phyloP scores from a whole-genome alignment of 208 protist species.

The Leishmania tropica region DNA sequence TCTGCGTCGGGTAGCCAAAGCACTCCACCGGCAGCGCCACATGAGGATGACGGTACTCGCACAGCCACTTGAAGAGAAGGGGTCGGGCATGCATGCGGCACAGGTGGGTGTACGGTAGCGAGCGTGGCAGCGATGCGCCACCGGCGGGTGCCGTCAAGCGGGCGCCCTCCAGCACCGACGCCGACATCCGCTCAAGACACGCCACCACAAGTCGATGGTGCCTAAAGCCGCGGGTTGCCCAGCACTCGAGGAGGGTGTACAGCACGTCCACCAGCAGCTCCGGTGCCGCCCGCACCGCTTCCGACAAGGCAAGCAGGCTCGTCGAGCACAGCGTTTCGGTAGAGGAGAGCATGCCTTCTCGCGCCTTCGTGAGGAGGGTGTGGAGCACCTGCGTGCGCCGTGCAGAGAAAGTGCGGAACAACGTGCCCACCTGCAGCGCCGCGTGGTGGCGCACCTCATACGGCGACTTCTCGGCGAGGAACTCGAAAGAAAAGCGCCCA shows the following conservation, averaged over 20 bases:
- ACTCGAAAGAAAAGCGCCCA: conserved; percentile 69
- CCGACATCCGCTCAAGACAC: conserved; percentile 54
- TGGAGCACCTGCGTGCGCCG: conserved; percentile 49
- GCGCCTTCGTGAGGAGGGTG: conserved; percentile 54
- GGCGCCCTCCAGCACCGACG: conserved; percentile 9
- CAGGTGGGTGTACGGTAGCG: conserved; percentile 27
- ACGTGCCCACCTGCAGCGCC: conserved; percentile 49
- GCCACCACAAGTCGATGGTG: conserved; percentile 49
- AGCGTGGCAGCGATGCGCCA: not conserved
- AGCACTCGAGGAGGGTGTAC: conserved; percentile 79
- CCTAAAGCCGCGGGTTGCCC: conserved; percentile 65
- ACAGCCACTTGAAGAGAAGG: conserved; percentile 74
- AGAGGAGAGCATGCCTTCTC: conserved; percentile 56
- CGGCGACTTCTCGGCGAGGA: conserved; percentile 43
- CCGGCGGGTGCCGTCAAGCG: not conserved
- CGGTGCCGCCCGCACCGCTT: conserved; percentile 57
- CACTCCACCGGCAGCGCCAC: conserved; percentile 66
- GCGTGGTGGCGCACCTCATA: conserved; percentile 60
- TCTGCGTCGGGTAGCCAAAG: conserved; percentile 53
- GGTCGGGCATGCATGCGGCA: conserved; percentile 46
- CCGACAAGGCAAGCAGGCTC: conserved; percentile 65
- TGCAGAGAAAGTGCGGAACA: conserved; percentile 54
- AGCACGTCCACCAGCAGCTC: conserved; percentile 54
- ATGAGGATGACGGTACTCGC: conserved; percentile 53
- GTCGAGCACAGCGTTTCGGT: conserved; percentile 54